Conservation (phyloP, 2,329 filamentous ascomycete species). For the Exophiala phaeomuriformis region DNA sequence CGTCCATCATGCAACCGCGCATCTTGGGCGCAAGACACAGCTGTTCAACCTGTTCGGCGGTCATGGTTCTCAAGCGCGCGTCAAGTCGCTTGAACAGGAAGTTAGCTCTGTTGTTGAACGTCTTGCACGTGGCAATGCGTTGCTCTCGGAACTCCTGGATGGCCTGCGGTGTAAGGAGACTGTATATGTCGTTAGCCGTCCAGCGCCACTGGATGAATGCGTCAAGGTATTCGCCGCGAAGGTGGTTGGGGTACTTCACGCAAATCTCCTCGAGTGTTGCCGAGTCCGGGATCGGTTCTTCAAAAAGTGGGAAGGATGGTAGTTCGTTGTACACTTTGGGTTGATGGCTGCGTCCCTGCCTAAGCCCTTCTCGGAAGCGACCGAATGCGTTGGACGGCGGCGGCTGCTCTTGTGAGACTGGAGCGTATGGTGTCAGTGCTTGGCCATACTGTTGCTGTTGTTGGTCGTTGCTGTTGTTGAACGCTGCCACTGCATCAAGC, state of each 20-base stretch:
- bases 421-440: too few species aligned
- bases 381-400: too few species aligned
- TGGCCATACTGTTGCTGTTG: too few species aligned
- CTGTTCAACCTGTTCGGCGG: slow-evolving; percentile 2
- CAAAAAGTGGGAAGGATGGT: slow-evolving; percentile 11
- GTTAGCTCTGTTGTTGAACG: slow-evolving; percentile 10
- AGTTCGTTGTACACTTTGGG: slow-evolving; percentile 6
- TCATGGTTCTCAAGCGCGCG: background rate
- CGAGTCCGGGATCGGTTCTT: slow-evolving; percentile 7
- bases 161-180: slow-evolving; percentile 2
- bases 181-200: slow-evolving; percentile 15
- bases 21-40: slow-evolving; percentile 10
- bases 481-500: too few species aligned
- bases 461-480: too few species aligned
- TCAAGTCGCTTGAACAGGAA: slow-evolving; percentile 17
- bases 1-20: slow-evolving; percentile 7
- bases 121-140: slow-evolving; percentile 1
- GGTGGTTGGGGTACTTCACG: slow-evolving; percentile 17
- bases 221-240: slow-evolving; percentile 12
- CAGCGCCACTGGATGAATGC: slow-evolving; percentile 18
- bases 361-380: too few species aligned
- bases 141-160: slow-evolving; percentile 3
- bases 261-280: slow-evolving; percentile 17
- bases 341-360: background rate
- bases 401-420: too few species aligned